A percentile compares a stretch with the other conserved stretches of the same genome.
Evolutionary conservation across 140 eudicot genomes (phyloP).

Genomic region (Erigeron philadelphicus): DNA sequence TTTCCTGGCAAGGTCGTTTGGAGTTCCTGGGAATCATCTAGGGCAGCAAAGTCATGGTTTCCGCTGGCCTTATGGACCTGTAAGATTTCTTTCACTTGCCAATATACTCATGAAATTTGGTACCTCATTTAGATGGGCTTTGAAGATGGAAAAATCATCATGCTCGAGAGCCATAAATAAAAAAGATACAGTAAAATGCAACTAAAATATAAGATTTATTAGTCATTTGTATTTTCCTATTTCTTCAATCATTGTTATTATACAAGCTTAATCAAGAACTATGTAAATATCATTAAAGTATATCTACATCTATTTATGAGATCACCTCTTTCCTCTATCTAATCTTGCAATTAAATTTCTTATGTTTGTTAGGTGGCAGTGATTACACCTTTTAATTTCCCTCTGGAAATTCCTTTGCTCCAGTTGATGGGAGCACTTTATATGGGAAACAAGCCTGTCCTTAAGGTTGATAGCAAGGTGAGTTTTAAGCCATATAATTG

Average conservation of each 20-base stretch:
- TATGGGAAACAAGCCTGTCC: constrained; percentile 94
- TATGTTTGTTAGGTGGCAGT: constrained; percentile 59
- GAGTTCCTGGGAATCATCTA: constrained; percentile 94
- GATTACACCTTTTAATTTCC: constrained; percentile 90
- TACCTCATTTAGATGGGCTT: neutral
- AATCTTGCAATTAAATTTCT: constrained; percentile 5
- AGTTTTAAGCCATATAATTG: constrained; percentile 12
- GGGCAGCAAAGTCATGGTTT: constrained; percentile 99
- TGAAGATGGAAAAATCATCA: neutral
- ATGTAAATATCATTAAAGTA: neutral
- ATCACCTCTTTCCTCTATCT: constrained; percentile 2
- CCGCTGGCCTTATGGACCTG: constrained; percentile 99
- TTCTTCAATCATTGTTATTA: neutral
- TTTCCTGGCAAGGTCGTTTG: constrained; percentile 89
- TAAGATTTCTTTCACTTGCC: constrained; percentile 32
- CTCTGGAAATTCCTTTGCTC: constrained; percentile 85
- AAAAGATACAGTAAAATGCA: neutral
- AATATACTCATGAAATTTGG: neutral
- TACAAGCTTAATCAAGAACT: constrained; percentile 1
- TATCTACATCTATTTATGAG: neutral
- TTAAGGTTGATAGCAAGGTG: constrained; percentile 97
- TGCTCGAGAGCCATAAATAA: neutral
- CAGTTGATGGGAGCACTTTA: constrained; percentile 99
- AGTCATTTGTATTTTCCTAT: neutral
- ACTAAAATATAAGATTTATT: constrained; percentile 10